A percentile compares a stretch with the other conserved stretches of the same genome.
Evolutionary conservation across 1,139 yeast species (phyloP).

Genomic region (Lodderomyces elongisporus): DNA sequence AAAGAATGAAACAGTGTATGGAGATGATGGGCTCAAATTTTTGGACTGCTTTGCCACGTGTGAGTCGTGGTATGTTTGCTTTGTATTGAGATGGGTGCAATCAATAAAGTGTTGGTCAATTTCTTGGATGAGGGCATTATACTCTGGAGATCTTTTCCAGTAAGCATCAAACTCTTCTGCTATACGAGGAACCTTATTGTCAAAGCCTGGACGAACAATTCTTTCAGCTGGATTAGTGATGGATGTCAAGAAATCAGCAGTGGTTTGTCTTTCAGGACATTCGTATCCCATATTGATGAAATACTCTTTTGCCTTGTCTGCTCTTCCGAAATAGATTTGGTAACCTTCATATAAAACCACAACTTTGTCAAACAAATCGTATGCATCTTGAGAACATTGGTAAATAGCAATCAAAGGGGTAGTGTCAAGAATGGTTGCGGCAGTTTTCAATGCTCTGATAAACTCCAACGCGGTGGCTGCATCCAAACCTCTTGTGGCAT

Average conservation of each 20-base stretch:
- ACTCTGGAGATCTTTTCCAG: constrained; percentile 22
- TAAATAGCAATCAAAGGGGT: constrained; percentile 74
- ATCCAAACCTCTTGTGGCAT: constrained; percentile 58
- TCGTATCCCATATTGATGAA: constrained; percentile 67
- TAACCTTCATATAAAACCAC: constrained; percentile 71
- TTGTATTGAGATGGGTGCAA: constrained; percentile 6
- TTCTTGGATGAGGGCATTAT: constrained; percentile 12
- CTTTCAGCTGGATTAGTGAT: constrained; percentile 69
- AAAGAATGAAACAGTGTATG: constrained; percentile 60
- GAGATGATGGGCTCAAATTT: constrained; percentile 48
- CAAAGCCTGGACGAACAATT: constrained; percentile 43
- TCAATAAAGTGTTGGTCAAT: constrained; percentile 16
- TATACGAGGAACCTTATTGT: constrained; percentile 21
- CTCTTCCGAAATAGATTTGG: constrained; percentile 71
- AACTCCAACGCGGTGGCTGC: constrained; percentile 67
- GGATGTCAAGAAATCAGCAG: constrained; percentile 77
- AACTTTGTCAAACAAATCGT: constrained; percentile 66
- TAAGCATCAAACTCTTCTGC: constrained; percentile 20
- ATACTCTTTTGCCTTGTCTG: constrained; percentile 39
- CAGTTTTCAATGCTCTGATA: constrained; percentile 58
- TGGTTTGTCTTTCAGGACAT: constrained; percentile 73
- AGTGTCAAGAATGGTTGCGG: constrained; percentile 52
- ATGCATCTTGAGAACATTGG: constrained; percentile 80
- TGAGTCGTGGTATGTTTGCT: constrained; percentile 27
- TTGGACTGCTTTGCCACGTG: constrained; percentile 58